Evolutionary conservation across 495 filamentous ascomycete species (phyloP), one percentile per base, ranked within the genome.

Genomic region (Lichenothelia convexa): DNA sequence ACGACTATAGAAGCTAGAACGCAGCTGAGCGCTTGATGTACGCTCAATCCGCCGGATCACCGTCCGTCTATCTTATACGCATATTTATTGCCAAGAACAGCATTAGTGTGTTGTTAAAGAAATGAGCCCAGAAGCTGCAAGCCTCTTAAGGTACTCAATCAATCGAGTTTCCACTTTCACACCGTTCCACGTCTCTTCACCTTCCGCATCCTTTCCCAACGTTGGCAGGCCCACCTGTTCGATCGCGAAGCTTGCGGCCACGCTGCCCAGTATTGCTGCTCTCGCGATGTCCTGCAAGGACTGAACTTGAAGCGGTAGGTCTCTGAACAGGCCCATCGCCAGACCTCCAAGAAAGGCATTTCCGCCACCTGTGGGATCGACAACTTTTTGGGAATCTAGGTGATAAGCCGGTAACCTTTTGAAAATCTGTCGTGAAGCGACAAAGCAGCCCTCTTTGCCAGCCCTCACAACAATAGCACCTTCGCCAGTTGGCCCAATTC

Each of bases 291-390:
- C n/a, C n/a, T n/a, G n/a, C n/a, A n/a, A n/a, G n/a, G n/a, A n/a
- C n/a, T n/a, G n/a, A n/a, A n/a, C n/a, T n/a, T n/a, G n/a, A n/a
- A n/a, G n/a, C n/a, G n/a, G n/a, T n/a, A 5, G 57, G 45, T n/a
- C 43, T 18, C 75, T 63, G 11, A 77, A 71, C 41, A 93, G 55
- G 1, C 76, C 83, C 17, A 87, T 71, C 0, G 73, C 67, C n/a
- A 93, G 49, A 3, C 70, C 89, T 5, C 89, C 89, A 0, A 95
- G 63, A 48, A 93, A 97, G 0, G 78, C 75, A 53, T 97, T 97
- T 0, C 89, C 89, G 16, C 86, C 89, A n/a, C 89, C 89, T 0
- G 89, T 97, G 0, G 87, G 86, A 55, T 97, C 89, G 12, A 91
- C 59, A 5, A 95, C 82, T 35, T 63, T 66, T 5, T 44, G 35